Conservation (phyloP, 306 rosid species). For the Rubus parviflorus region DNA sequence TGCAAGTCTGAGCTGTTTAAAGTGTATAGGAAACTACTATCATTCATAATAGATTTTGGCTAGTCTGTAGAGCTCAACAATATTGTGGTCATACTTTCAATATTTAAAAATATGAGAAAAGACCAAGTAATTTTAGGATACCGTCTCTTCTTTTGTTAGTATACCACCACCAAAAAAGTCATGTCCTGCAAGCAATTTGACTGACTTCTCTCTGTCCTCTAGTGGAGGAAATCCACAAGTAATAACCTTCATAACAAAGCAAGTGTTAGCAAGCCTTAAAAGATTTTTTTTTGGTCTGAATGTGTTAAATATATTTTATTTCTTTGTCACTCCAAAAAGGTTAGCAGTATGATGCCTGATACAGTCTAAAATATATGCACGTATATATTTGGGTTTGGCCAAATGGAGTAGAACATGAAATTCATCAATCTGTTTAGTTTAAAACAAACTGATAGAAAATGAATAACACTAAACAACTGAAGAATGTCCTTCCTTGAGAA, state of each 20-base stretch:
- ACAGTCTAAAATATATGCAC: background rate
- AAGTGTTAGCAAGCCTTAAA: conserved; percentile 20
- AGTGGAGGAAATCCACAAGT: conserved; percentile 95
- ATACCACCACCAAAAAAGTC: conserved; percentile 75
- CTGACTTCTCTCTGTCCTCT: conserved; percentile 79
- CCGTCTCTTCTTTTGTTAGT: conserved; percentile 73
- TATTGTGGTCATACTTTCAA: background rate
- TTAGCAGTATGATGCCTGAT: background rate
- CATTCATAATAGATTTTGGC: conserved; percentile 1
- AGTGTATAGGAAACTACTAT: conserved; percentile 38
- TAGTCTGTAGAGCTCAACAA: background rate
- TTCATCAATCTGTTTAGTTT: background rate
- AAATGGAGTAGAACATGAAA: background rate
- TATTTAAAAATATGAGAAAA: conserved; percentile 4
- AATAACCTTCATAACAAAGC: conserved; percentile 52
- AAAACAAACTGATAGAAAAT: background rate
- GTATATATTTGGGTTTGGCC: background rate
- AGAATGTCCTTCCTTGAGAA: background rate
- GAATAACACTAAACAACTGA: background rate
- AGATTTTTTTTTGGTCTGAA: background rate
- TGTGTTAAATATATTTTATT: background rate
- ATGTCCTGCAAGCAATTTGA: conserved; percentile 61
- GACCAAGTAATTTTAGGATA: conserved; percentile 38
- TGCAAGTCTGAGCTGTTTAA: conserved; percentile 65
- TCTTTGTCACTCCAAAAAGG: background rate